Conservation (phyloP, 306 rosid genomes). For the Vigna mungo region DNA sequence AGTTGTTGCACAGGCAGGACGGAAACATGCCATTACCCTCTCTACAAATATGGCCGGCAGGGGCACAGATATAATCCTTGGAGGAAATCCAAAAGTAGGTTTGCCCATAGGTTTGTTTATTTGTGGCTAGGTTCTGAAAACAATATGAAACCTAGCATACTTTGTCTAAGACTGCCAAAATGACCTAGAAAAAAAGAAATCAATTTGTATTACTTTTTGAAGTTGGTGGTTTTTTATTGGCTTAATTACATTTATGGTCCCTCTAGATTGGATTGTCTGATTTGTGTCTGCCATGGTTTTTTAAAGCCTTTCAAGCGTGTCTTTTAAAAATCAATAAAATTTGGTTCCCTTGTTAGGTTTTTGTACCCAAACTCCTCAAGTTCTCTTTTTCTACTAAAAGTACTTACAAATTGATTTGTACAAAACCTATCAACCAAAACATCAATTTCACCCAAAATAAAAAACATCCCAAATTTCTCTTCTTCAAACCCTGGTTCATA, state of each 20-base stretch:
- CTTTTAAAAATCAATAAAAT: background rate
- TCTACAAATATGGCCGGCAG: constrained; percentile 99
- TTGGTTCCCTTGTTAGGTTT: background rate
- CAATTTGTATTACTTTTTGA: constrained; percentile 25
- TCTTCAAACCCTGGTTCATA: background rate
- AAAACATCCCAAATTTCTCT: background rate
- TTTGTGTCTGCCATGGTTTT: background rate
- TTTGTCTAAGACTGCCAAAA: constrained; percentile 5
- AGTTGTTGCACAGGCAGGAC: constrained; percentile 95
- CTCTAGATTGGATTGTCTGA: background rate
- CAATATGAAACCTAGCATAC: constrained; percentile 22
- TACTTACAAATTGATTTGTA: background rate
- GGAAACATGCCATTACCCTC: constrained; percentile 90
- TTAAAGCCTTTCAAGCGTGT: background rate
- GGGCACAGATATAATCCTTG: constrained; percentile 98
- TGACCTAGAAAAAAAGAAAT: constrained; percentile 30
- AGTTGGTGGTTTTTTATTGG: constrained; percentile 29
- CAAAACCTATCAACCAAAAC: background rate
- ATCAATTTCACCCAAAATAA: background rate
- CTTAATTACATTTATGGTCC: background rate
- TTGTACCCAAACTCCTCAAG: background rate
- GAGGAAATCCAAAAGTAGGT: constrained; percentile 97
- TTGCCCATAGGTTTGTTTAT: constrained; percentile 38
- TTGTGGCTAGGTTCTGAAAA: constrained; percentile 34
- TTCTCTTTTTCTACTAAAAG: background rate